Percentiles rank a stretch among this genome's conserved stretches.
Conservation (phyloP, 768 basidiomycete genomes). For the Psilocybe azurescens region DNA sequence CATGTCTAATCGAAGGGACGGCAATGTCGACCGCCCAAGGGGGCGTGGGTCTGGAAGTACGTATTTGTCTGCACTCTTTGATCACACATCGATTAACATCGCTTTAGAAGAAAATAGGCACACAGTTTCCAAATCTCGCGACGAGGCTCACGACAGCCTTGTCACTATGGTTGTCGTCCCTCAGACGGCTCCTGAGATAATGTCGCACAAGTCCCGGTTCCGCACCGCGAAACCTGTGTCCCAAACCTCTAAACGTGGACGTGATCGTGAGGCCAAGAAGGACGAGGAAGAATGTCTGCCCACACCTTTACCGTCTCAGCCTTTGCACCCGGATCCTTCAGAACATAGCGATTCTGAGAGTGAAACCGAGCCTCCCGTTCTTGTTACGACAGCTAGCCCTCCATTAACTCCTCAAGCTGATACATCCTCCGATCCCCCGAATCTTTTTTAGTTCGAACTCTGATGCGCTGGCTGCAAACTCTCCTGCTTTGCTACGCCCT, state of each 20-base stretch:
- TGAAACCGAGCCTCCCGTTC: conserved; percentile 22
- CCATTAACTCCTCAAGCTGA: conserved; percentile 40
- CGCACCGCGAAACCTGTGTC: conserved; percentile 37
- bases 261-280: conserved; percentile 27
- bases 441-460: conserved; percentile 26
- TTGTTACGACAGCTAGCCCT: conserved; percentile 34
- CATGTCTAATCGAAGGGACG: conserved; percentile 85
- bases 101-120: conserved; percentile 64
- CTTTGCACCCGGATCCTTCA: conserved; percentile 28
- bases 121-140: conserved; percentile 29
- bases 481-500: conserved; percentile 35
- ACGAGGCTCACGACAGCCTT: conserved; percentile 47
- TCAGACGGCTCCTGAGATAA: conserved; percentile 37
- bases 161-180: conserved; percentile 46
- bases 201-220: conserved; percentile 50
- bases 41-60: conserved; percentile 69
- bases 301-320: conserved; percentile 25
- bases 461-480: conserved; percentile 24
- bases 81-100: conserved; percentile 17
- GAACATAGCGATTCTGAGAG: conserved; percentile 21
- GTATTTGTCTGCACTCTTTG: conserved; percentile 29
- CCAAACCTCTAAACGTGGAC: conserved; percentile 24
- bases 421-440: conserved; percentile 34
- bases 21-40: conserved; percentile 58
- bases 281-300: conserved; percentile 13